Conservation (phyloP, 2,329 filamentous ascomycete species). For the Huntiella bhutanensis region DNA sequence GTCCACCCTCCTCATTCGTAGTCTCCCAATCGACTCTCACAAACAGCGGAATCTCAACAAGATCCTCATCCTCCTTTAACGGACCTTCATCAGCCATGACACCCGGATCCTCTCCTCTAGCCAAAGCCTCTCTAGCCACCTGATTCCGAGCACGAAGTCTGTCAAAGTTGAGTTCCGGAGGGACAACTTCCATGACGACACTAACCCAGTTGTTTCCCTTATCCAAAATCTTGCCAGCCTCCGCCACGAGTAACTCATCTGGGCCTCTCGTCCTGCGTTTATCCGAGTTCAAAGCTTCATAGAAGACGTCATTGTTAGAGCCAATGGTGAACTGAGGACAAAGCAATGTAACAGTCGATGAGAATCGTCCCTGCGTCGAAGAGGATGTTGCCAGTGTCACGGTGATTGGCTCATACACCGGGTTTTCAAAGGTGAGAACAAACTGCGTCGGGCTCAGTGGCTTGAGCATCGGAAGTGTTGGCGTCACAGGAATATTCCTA, state of each 20-base stretch:
- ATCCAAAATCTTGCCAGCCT: slow-evolving; percentile 94
- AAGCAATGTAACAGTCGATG: slow-evolving; percentile 69
- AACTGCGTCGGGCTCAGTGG: slow-evolving; percentile 49
- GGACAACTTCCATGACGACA: slow-evolving; percentile 77
- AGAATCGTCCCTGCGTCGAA: slow-evolving; percentile 56
- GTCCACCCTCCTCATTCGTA: slow-evolving; percentile 45
- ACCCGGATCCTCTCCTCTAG: slow-evolving; percentile 10
- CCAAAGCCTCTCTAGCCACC: background rate
- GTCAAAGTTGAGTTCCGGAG: slow-evolving; percentile 33
- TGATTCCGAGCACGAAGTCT: slow-evolving; percentile 17
- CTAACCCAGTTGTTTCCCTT: slow-evolving; percentile 85
- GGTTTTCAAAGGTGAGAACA: slow-evolving; percentile 79
- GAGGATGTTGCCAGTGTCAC: slow-evolving; percentile 75
- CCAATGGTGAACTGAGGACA: slow-evolving; percentile 91
- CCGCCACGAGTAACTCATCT: slow-evolving; percentile 25
- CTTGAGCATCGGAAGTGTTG: slow-evolving; percentile 27
- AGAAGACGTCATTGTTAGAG: slow-evolving; percentile 72
- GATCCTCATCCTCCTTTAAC: slow-evolving; percentile 39
- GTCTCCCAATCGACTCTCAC: slow-evolving; percentile 81
- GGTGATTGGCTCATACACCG: slow-evolving; percentile 76
- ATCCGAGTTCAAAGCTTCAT: slow-evolving; percentile 52
- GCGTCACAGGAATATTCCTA: slow-evolving; percentile 8
- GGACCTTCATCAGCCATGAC: slow-evolving; percentile 26
- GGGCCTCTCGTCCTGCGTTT: slow-evolving; percentile 21
- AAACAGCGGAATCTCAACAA: slow-evolving; percentile 83